These are phyloP conservation scores for Chrysopogon serrulatus DNA, from an alignment of 176 grass and related monocot species.

Conservation along the genomic window DNA sequence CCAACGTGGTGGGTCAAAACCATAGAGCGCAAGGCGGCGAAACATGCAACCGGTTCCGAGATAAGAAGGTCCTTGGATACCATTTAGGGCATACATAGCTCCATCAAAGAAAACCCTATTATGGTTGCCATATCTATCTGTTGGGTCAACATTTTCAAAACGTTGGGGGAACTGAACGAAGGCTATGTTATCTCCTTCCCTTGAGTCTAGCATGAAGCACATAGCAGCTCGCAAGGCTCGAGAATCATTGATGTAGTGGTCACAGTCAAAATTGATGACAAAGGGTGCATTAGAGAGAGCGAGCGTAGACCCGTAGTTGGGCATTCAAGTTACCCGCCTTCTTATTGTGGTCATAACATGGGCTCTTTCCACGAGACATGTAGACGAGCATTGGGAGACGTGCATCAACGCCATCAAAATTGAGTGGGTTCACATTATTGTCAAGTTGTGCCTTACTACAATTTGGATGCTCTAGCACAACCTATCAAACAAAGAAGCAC, in stretches of 20 bases:
- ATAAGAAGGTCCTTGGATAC: slow-evolving; percentile 30
- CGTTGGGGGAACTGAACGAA: slow-evolving; percentile 83
- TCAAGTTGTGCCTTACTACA: no score
- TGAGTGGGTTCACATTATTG: background rate
- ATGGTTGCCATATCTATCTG: slow-evolving; percentile 74
- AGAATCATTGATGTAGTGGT: slow-evolving; percentile 39
- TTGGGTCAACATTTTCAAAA: slow-evolving; percentile 72
- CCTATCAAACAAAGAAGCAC: background rate
- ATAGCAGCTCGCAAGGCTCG: slow-evolving; percentile 5
- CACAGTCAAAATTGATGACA: slow-evolving; percentile 35
- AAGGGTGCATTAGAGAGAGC: slow-evolving; percentile 22
- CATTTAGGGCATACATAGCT: slow-evolving; percentile 79
- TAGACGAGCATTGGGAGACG: slow-evolving; percentile 12
- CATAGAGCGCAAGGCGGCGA: slow-evolving; percentile 20
- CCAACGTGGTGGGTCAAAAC: background rate
- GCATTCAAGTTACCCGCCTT: slow-evolving; percentile 32
- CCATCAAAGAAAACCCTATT: slow-evolving; percentile 85
- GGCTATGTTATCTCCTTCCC: slow-evolving; percentile 42
- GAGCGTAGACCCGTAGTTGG: background rate
- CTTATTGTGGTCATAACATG: slow-evolving; percentile 23
- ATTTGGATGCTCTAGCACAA: slow-evolving; percentile 4
- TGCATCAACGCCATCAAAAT: background rate
- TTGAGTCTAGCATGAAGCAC: slow-evolving; percentile 20
- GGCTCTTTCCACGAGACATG: background rate
- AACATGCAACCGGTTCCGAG: slow-evolving; percentile 37